Percentiles rank a stretch among this genome's conserved stretches.
phyloP scores from a whole-genome alignment of 139 green algal genomes.

The Haematococcus lacustris region DNA sequence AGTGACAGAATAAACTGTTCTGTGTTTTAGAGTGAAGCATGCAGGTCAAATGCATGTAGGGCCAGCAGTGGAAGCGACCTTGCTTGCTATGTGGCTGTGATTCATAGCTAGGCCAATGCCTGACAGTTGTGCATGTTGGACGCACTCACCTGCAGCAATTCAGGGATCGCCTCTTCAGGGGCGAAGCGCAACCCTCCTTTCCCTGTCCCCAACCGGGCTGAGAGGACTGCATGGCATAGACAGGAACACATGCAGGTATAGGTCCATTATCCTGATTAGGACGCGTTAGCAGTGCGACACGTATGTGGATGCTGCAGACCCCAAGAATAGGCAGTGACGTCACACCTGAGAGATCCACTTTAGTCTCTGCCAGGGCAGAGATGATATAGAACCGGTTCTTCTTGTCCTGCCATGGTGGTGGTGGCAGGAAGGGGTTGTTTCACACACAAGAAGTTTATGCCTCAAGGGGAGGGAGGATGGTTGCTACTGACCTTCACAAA shows the following conservation, averaged over 20 bases:
- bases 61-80: too few relatives aligned
- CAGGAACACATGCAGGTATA: too few relatives aligned
- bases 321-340: neutral
- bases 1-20: too few relatives aligned
- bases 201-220: slow-evolving; percentile 45
- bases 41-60: too few relatives aligned
- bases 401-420: slow-evolving; percentile 76
- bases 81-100: too few relatives aligned
- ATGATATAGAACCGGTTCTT: slow-evolving; percentile 58
- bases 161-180: slow-evolving; percentile 41
- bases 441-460: too few relatives aligned
- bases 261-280: too few relatives aligned
- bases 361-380: slow-evolving; percentile 45
- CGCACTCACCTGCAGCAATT: slow-evolving; percentile 40
- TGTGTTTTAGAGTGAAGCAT: too few relatives aligned
- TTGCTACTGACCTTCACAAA: slow-evolving; percentile 38
- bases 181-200: slow-evolving; percentile 55
- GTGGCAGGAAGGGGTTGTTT: too few relatives aligned
- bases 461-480: too few relatives aligned
- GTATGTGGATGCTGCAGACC: neutral
- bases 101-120: too few relatives aligned
- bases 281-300: neutral
- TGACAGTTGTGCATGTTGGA: too few relatives aligned
- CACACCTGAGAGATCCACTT: slow-evolving; percentile 56
- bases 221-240: slow-evolving; percentile 39